Percentiles rank a stretch among this genome's conserved stretches.
phyloP scores from a whole-genome alignment of 257 asterid genomes.

The Nicotiana noctiflora region DNA sequence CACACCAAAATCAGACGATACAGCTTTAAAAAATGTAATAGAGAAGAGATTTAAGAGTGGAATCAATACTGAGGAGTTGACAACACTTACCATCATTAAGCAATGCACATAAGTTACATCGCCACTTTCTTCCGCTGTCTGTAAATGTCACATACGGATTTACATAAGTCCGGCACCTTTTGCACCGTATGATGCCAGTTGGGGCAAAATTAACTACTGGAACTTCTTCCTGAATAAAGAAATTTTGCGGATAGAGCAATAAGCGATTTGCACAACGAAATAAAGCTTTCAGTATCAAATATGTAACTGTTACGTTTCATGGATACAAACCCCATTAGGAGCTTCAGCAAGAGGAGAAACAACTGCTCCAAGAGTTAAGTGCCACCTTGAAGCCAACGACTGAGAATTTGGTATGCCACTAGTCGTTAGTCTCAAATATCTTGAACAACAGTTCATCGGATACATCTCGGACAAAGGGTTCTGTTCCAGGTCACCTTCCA shows the following conservation, averaged over 20 bases:
- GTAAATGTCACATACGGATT: slow-evolving; percentile 73
- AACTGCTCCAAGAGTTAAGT: slow-evolving; percentile 86
- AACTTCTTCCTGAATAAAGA: slow-evolving; percentile 73
- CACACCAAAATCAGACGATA: neutral
- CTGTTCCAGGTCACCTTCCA: slow-evolving; percentile 77
- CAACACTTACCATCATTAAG: slow-evolving; percentile 66
- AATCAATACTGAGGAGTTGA: neutral
- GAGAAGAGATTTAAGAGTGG: neutral
- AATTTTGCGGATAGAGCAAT: slow-evolving; percentile 12
- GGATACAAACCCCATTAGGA: slow-evolving; percentile 73
- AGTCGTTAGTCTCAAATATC: slow-evolving; percentile 69
- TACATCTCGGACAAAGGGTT: slow-evolving; percentile 52
- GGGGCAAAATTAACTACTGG: slow-evolving; percentile 77
- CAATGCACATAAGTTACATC: slow-evolving; percentile 75
- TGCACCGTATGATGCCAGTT: slow-evolving; percentile 78
- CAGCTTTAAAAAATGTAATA: neutral
- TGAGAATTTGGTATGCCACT: slow-evolving; percentile 82
- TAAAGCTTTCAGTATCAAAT: neutral
- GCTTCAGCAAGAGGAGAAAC: slow-evolving; percentile 95
- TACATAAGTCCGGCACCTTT: slow-evolving; percentile 86
- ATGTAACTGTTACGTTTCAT: neutral
- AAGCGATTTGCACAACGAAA: neutral
- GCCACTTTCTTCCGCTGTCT: slow-evolving; percentile 91
- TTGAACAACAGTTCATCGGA: slow-evolving; percentile 71
- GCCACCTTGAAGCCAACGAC: slow-evolving; percentile 92